Evolutionary conservation across 108 stramenopile genomes (phyloP), one percentile per base, ranked within the genome.

Genomic region (Mayamaea pseudoterrestris): DNA sequence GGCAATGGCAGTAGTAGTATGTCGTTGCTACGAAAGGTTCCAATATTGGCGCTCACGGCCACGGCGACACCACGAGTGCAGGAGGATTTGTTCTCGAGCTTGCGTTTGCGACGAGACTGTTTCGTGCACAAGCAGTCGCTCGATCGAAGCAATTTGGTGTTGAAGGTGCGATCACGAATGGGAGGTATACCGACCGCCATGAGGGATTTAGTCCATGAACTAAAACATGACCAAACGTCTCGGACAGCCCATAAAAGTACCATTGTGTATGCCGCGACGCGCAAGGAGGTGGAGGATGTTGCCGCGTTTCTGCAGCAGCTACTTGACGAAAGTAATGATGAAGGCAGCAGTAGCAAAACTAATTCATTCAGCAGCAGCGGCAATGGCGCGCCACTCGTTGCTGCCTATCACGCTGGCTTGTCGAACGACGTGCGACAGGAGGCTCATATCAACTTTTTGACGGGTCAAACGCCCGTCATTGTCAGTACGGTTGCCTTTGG

Each of bases 401-500:
- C 30, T 24, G 53, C 41, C 0, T 97, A 97, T 61, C 96, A 97
- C 67, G 96, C 83, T 4, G 92, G 88, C 23, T 48, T 94, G 69
- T 37, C 57, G n/a, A 46, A 48, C 27, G 56, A 35, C 6, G 39
- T 70, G 8, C 65, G 93, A 16, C 44, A 51, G 5, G 51, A 60
- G 5, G 71, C 76, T 7, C 93, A 96, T 53, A 55, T 44, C 11
- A 59, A 65, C 6, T 98, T 93, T 63, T 71, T 91, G 50, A 72
- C 74, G 2, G 94, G 93, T 5, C 61, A 54, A 35, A 73, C 65
- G 17, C 23, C 65, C 1, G 73, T 95, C 16, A 80, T 98, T 36
- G 93, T 94, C 12, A 96, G 95, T 0, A 98, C 98, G 1, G 74
- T 87, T 0, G 98, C 95, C 3, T 98, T 96, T 58, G 98, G 98